Base-by-base conservation (phyloP, 305 asterid species). In the Solanum aculeatissimum region DNA sequence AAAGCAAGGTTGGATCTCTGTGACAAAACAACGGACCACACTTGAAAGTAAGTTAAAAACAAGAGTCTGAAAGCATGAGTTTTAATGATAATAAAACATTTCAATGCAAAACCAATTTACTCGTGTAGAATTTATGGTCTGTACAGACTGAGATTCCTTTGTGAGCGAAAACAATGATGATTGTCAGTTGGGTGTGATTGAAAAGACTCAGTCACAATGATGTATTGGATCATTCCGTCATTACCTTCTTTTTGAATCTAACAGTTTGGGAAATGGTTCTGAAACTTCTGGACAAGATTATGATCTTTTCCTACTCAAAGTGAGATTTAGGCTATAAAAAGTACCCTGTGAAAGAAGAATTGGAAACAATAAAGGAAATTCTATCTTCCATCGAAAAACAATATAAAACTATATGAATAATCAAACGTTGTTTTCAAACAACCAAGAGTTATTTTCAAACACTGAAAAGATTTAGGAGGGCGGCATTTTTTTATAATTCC, bases 201-300 rank as follows among this genome's bases (percentile, higher is more conserved):
- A 53, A 16, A 53, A 53, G n/a, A 53, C 58, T 53, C 58, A 55
- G 9, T 19, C 21, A 55, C 62, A 18, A 55, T 23, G 19, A 9
- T 10, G 7, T 55, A 18, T 11, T 55, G 62, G 1, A 55, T 55
- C 62, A 11, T 55, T 55, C 25, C 4, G 3, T 18, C 60, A 0
- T 55, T 55, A 7, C 6, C 62, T 9, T 55, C 19, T 55, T 55
- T 9, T n/a, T 57, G 60, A 53, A 53, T 53, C 60, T 6, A 53
- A 53, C 60, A 14, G n/a, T 51, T 51, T 51, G 57, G 57, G 13
- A 51, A 88, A 90, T 55, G 97, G 98, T 94, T 90, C 68, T 79
- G 62, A 15, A 80, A 3, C 14, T 55, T 65, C 11, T 60, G 57
- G 8, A 63, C 38, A 75, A 7, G 25, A 35, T 7, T 16, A 23